Evolutionary conservation across 2,329 filamentous ascomycete species (phyloP).

Genomic region (Colletotrichum sp.): DNA sequence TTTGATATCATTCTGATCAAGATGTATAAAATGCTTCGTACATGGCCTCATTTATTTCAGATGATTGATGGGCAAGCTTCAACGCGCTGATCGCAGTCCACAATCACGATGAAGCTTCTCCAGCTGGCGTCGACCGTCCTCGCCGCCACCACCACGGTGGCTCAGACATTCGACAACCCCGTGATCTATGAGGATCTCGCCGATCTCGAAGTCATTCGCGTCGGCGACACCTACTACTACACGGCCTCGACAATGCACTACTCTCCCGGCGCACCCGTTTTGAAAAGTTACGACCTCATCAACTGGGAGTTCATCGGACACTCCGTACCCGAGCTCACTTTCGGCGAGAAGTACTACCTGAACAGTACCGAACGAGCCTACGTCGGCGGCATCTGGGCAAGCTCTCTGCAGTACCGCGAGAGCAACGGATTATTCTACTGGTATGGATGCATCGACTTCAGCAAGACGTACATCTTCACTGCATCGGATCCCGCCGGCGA

Average conservation of each 20-base stretch:
- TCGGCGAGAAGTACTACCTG: conserved; percentile 51
- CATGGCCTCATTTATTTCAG: not conserved
- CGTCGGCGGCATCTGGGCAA: conserved; percentile 59
- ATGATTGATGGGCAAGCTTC: not conserved
- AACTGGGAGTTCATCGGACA: conserved; percentile 45
- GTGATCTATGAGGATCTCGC: conserved; percentile 56
- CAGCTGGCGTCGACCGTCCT: not conserved
- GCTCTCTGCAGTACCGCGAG: conserved; percentile 38
- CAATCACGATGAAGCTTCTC: not conserved
- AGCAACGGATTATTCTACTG: conserved; percentile 23
- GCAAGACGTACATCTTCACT: conserved; percentile 24
- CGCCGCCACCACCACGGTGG: not conserved
- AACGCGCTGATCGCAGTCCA: not conserved
- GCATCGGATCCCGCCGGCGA: conserved; percentile 5
- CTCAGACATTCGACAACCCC: conserved; percentile 45
- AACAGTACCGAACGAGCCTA: conserved; percentile 47
- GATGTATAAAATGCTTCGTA: not conserved
- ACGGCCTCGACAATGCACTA: conserved; percentile 55
- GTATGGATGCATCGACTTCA: conserved; percentile 21
- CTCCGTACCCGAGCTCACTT: conserved; percentile 41
- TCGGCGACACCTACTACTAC: conserved; percentile 45
- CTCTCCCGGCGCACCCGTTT: conserved; percentile 53
- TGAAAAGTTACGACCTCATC: conserved; percentile 54
- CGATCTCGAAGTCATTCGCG: conserved; percentile 53
- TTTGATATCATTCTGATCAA: not conserved